phyloP scores from a whole-genome alignment of 306 rosid genomes.

The Abrus precatorius region DNA sequence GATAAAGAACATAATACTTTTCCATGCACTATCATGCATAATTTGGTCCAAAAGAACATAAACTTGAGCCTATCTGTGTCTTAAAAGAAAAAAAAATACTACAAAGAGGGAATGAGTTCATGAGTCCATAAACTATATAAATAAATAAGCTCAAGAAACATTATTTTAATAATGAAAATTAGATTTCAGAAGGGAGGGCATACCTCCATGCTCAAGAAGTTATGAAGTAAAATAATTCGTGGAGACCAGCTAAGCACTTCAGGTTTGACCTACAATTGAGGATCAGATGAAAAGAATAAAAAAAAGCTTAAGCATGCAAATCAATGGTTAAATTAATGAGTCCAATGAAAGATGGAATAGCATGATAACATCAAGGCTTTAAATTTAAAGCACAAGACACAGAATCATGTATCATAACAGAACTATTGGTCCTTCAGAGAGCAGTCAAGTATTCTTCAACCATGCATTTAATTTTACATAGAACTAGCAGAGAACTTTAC shows the following conservation, averaged over 20 bases:
- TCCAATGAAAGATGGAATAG: constrained; percentile 22
- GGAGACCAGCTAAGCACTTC: constrained; percentile 97
- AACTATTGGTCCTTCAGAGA: constrained; percentile 8
- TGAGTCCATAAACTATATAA: constrained; percentile 34
- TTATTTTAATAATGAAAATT: constrained; percentile 31
- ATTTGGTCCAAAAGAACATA: neutral
- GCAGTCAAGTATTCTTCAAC: constrained; percentile 18
- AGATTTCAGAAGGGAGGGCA: constrained; percentile 34
- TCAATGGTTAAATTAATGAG: constrained; percentile 20
- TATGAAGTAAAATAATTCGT: constrained; percentile 85
- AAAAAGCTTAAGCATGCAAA: constrained; percentile 29
- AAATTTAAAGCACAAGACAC: constrained; percentile 12
- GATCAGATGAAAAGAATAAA: constrained; percentile 29
- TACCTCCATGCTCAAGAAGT: constrained; percentile 90
- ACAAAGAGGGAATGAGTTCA: constrained; percentile 1
- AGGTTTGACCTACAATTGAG: constrained; percentile 76
- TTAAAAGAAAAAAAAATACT: neutral
- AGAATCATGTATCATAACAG: constrained; percentile 15
- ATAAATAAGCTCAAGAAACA: constrained; percentile 18
- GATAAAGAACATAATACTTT: constrained; percentile 9
- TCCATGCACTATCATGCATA: constrained; percentile 5
- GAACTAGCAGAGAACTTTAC: neutral
- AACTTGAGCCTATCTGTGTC: neutral
- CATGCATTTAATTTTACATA: neutral
- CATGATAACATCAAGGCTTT: constrained; percentile 14